Conservation (phyloP, 208 protist genomes). For the Borovskyia barvae region DNA sequence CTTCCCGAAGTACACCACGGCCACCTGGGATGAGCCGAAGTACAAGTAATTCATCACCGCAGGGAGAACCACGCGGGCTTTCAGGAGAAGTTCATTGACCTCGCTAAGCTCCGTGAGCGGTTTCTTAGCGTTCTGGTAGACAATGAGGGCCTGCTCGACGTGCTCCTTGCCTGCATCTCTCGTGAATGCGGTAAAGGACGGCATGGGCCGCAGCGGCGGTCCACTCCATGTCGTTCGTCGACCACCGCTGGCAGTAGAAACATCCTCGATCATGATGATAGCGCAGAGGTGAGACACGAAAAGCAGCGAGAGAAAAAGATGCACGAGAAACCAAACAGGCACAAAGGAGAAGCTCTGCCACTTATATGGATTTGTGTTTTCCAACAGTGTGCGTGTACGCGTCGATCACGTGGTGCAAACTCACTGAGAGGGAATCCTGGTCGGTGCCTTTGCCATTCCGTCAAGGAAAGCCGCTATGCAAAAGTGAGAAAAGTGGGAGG, state of each 20-base stretch:
- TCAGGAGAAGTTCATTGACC: conserved; percentile 34
- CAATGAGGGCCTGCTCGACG: conserved; percentile 40
- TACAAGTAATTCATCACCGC: conserved; percentile 73
- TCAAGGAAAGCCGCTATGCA: no score
- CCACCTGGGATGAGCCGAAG: conserved; percentile 45
- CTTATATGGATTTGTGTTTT: no score
- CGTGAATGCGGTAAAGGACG: conserved; percentile 4
- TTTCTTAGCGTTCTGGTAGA: conserved; percentile 51
- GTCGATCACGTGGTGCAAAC: no score
- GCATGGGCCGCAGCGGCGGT: conserved; percentile 1
- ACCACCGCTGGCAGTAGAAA: background rate
- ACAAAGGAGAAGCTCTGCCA: background rate
- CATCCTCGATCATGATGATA: conserved; percentile 33
- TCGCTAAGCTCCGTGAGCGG: conserved; percentile 17
- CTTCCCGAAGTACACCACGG: conserved; percentile 70
- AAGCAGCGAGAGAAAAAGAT: conserved; percentile 2
- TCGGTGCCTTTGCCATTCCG: no score
- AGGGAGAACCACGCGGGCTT: conserved; percentile 45
- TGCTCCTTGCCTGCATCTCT: conserved; percentile 8
- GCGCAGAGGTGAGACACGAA: background rate
- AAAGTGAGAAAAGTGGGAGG: background rate
- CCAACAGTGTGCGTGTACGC: background rate
- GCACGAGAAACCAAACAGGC: conserved; percentile 4
- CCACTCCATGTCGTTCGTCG: conserved; percentile 5
- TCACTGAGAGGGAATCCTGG: no score